These are phyloP conservation scores for Penicillium brevicompactum DNA, from an alignment of 2,329 filamentous ascomycete species.

Conservation along the genomic window DNA sequence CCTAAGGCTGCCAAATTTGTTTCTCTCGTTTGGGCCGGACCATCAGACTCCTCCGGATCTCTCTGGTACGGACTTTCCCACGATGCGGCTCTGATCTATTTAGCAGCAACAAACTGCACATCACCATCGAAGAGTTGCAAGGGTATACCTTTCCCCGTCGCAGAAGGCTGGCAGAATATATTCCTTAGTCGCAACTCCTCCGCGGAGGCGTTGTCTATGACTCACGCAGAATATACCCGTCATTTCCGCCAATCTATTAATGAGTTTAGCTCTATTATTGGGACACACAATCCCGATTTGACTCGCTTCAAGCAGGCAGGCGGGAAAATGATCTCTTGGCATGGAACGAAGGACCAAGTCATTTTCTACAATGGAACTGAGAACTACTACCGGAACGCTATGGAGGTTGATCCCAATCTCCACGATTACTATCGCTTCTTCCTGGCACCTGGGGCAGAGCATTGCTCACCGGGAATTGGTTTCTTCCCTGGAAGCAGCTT, in stretches of 20 bases:
- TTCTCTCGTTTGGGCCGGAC: slow-evolving; percentile 33
- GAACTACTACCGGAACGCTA: slow-evolving; percentile 41
- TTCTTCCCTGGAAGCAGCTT: slow-evolving; percentile 13
- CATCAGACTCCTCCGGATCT: slow-evolving; percentile 18
- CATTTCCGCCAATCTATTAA: slow-evolving; percentile 25
- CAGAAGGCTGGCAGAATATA: slow-evolving; percentile 35
- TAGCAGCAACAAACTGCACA: slow-evolving; percentile 31
- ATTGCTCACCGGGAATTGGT: slow-evolving; percentile 37
- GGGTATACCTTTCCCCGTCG: slow-evolving; percentile 31
- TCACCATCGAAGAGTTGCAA: slow-evolving; percentile 22
- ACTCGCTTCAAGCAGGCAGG: slow-evolving; percentile 37
- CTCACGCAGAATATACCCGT: slow-evolving; percentile 24
- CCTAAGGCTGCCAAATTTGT: slow-evolving; percentile 11
- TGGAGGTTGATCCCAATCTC: slow-evolving; percentile 25
- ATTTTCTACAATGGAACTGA: slow-evolving; percentile 40
- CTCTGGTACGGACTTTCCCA: slow-evolving; percentile 38
- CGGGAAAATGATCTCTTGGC: slow-evolving; percentile 49
- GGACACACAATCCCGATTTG: slow-evolving; percentile 41
- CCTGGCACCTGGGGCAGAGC: slow-evolving; percentile 40
- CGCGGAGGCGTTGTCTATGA: slow-evolving; percentile 35
- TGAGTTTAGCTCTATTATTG: slow-evolving; percentile 39
- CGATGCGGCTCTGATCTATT: slow-evolving; percentile 27
- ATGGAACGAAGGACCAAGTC: slow-evolving; percentile 43
- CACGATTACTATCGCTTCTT: slow-evolving; percentile 42
- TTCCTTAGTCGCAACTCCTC: slow-evolving; percentile 36